phyloP scores from a whole-genome alignment of 768 basidiomycete genomes.

The Amanita thiersii region DNA sequence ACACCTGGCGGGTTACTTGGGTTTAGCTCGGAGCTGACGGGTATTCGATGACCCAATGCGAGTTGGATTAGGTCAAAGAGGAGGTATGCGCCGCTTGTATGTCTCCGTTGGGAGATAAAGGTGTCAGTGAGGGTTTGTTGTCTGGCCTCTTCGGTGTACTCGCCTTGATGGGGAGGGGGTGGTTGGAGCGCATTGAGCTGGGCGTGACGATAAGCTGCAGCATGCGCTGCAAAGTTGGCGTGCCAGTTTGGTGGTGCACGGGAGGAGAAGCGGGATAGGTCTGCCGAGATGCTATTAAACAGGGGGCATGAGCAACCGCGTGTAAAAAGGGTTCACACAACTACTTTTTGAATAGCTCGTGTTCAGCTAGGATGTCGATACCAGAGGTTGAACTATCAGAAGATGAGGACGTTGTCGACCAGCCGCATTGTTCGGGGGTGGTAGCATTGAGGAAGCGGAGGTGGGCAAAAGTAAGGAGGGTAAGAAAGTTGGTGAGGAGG shows the following conservation, averaged over 20 bases:
- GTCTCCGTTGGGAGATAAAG: slow-evolving; percentile 37
- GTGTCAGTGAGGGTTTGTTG: slow-evolving; percentile 34
- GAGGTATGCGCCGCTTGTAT: slow-evolving; percentile 40
- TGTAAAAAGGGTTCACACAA: slow-evolving; percentile 12
- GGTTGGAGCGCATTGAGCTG: slow-evolving; percentile 20
- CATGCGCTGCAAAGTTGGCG: slow-evolving; percentile 28
- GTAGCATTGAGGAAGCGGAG: slow-evolving; percentile 16
- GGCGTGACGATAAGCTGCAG: slow-evolving; percentile 26
- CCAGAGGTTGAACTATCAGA: slow-evolving; percentile 2
- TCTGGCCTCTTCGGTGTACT: slow-evolving; percentile 16
- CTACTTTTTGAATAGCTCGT: slow-evolving; percentile 29
- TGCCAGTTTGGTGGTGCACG: slow-evolving; percentile 30
- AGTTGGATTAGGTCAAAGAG: slow-evolving; percentile 46
- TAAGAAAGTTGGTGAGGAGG: slow-evolving; percentile 42
- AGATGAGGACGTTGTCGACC: slow-evolving; percentile 7
- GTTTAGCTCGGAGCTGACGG: slow-evolving; percentile 9
- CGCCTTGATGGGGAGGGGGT: neutral
- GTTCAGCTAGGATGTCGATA: slow-evolving; percentile 15
- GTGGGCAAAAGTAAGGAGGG: slow-evolving; percentile 30
- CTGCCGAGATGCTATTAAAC: slow-evolving; percentile 26
- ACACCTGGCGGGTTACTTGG: neutral
- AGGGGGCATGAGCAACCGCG: slow-evolving; percentile 9
- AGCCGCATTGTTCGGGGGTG: slow-evolving; percentile 12
- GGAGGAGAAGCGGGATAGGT: slow-evolving; percentile 24
- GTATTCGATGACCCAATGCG: slow-evolving; percentile 15